Evolutionary conservation across 768 basidiomycete genomes (phyloP).

Genomic region (Tylopilus vinaceipallidus): DNA sequence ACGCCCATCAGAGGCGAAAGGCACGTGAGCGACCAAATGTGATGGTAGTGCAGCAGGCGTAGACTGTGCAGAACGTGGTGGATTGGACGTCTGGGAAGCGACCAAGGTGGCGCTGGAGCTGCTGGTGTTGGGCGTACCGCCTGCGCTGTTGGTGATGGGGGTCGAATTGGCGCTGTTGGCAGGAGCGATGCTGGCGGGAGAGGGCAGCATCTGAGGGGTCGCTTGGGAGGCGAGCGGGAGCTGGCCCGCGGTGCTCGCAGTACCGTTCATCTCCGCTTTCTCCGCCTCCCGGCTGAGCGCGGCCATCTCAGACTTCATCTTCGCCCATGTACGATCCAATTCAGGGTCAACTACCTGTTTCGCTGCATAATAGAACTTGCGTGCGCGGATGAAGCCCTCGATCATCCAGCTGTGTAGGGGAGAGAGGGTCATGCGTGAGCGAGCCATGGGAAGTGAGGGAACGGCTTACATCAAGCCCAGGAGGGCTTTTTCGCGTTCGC

Average conservation of each 20-base stretch:
- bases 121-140: slow-evolving; percentile 49
- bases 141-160: slow-evolving; percentile 56
- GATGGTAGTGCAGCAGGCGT: slow-evolving; percentile 42
- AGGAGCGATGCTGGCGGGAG: slow-evolving; percentile 67
- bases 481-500: slow-evolving; percentile 57
- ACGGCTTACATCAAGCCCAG: slow-evolving; percentile 75
- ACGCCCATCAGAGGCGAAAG: slow-evolving; percentile 30
- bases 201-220: slow-evolving; percentile 77
- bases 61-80: slow-evolving; percentile 26
- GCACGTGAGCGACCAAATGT: slow-evolving; percentile 30
- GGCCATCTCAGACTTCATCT: slow-evolving; percentile 34
- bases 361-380: slow-evolving; percentile 45
- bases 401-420: slow-evolving; percentile 63
- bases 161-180: slow-evolving; percentile 76
- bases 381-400: slow-evolving; percentile 67
- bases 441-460: slow-evolving; percentile 13
- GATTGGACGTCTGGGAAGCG: slow-evolving; percentile 25
- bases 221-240: slow-evolving; percentile 32
- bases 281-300: slow-evolving; percentile 34
- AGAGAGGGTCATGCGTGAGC: slow-evolving; percentile 24
- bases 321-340: slow-evolving; percentile 33
- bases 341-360: slow-evolving; percentile 34
- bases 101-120: slow-evolving; percentile 24
- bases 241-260: slow-evolving; percentile 24
- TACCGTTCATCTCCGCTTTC: slow-evolving; percentile 34